Conservation (phyloP, 192 early-diverging fungal genomes). For the Rhizoclosmatium sp. region DNA sequence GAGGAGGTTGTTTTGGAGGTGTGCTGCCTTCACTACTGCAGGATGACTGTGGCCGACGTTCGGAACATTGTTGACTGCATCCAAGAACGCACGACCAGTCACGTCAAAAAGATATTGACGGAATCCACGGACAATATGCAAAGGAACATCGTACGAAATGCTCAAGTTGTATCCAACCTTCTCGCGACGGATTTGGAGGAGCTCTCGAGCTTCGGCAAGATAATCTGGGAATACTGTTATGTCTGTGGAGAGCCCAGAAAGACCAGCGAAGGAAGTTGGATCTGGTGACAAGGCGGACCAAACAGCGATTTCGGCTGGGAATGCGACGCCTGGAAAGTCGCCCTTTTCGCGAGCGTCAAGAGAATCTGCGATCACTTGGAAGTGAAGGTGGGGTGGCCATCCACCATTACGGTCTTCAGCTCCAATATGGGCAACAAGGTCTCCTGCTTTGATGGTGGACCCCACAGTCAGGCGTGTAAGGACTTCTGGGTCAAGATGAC, state of each 20-base stretch:
- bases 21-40: neutral
- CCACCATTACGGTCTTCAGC: neutral
- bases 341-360: neutral
- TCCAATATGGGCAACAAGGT: neutral
- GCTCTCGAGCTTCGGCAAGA: neutral
- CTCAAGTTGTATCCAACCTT: neutral
- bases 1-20: neutral
- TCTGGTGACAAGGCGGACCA: neutral
- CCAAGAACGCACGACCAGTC: neutral
- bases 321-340: too few relatives aligned
- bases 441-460: neutral
- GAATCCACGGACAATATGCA: constrained; percentile 3
- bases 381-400: neutral
- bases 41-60: neutral
- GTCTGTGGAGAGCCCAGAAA: neutral
- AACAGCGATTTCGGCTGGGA: neutral
- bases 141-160: neutral
- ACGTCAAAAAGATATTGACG: neutral
- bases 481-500: neutral
- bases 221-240: neutral
- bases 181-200: neutral
- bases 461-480: neutral
- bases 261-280: neutral
- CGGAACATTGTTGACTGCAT: neutral
- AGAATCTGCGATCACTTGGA: neutral